Base-by-base conservation (phyloP, 1,139 yeast species). In the Schizosaccharomyces versatilis region DNA sequence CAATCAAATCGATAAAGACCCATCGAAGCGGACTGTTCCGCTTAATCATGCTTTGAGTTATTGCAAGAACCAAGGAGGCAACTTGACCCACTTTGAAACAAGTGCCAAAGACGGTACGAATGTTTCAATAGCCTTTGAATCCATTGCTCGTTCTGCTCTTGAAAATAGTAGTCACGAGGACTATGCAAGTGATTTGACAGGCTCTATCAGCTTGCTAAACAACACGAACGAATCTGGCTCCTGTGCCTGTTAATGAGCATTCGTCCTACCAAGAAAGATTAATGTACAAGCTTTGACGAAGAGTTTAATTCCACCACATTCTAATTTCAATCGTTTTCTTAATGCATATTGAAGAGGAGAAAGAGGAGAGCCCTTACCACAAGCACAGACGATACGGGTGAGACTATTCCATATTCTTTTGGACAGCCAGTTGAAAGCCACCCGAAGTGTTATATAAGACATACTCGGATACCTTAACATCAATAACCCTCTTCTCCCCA, bases 121-220 rank as follows among this genome's bases (percentile, higher is more conserved):
- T 60, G 95, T 90, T 47, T 95, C 88, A 64, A 79, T 81, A 64
- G 98, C 97, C 1, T 90, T 90, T 66, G 97, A 90, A 66, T 95
- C 86, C 52, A 84, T 90, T 63, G 96, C 96, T 41, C 78, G 95
- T 65, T 85, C 84, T 72, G 98, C 98, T 0, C 73, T 90, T 62
- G 95, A 88, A 66, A 93, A 84, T 66, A 44, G 36, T 6, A 86
- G 82, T 61, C 93, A 90, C 54, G 83, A 83, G 60, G 85, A 84
- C 44, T 57, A 48, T 41, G 56, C 48, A 32, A 53, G 53, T 32
- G 59, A 57, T 47, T 57, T 57, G 24, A 51, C 55, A 8, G 59
- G 56, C 40, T 58, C 59, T 8, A 54, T 57, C 47, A 56, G 54
- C 36, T 47, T 57, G 41, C 32, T 36, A 8, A 55, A 54, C 17